Conservation (phyloP, 108 stramenopile species). For the Pseudonitzschia multiseries region DNA sequence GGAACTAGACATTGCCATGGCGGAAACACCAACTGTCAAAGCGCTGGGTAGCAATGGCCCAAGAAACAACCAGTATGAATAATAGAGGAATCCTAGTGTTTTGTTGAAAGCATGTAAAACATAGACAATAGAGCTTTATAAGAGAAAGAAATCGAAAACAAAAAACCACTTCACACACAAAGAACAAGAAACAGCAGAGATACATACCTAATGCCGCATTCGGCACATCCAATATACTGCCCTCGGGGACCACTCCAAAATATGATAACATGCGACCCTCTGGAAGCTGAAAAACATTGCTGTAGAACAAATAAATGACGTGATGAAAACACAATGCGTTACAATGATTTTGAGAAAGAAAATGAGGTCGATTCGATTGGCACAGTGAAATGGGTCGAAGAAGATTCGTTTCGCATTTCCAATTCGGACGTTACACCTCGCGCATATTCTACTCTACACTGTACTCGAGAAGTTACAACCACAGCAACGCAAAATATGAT, state of each 20-base stretch:
- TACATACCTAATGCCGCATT: conserved; percentile 51
- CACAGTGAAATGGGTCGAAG: too few relatives aligned
- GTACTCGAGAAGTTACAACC: too few relatives aligned
- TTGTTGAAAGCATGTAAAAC: neutral
- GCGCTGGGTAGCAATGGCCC: conserved; percentile 15
- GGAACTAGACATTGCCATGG: conserved; percentile 55
- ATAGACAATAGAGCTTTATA: neutral
- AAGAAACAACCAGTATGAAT: conserved; percentile 39
- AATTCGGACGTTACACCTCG: too few relatives aligned
- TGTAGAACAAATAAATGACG: conserved; percentile 12
- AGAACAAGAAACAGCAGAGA: neutral
- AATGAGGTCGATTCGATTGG: too few relatives aligned
- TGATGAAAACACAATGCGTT: neutral
- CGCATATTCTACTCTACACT: too few relatives aligned
- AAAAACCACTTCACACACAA: neutral
- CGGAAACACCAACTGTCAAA: conserved; percentile 25
- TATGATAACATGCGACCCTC: conserved; percentile 76
- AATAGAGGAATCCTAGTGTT: conserved; percentile 57
- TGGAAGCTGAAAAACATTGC: conserved; percentile 68
- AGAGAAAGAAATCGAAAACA: conserved; percentile 3
- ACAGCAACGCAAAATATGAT: too few relatives aligned
- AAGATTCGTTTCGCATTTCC: too few relatives aligned
- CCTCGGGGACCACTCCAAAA: conserved; percentile 69
- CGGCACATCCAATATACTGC: conserved; percentile 63
- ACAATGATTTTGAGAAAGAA: conserved; percentile 4